Conservation (phyloP, 352 stramenopile genomes). For the Phytopythium aichiense region DNA sequence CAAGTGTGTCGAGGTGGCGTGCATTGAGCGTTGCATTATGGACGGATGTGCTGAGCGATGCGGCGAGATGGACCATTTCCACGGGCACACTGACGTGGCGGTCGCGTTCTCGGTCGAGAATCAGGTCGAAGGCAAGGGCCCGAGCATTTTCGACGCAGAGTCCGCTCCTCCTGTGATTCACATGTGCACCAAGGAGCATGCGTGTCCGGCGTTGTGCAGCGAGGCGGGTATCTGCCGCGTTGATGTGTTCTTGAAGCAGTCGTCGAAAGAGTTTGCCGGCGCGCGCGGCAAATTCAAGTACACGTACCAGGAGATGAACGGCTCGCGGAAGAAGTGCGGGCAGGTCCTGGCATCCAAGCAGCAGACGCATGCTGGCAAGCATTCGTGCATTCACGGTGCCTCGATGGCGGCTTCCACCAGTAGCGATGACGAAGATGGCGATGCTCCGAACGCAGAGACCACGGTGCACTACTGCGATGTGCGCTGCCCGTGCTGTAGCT, state of each 20-base stretch:
- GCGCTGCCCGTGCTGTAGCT: slow-evolving; percentile 68
- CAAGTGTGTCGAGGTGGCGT: slow-evolving; percentile 59
- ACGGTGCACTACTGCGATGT: slow-evolving; percentile 65
- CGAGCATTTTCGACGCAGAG: slow-evolving; percentile 32
- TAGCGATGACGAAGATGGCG: slow-evolving; percentile 6
- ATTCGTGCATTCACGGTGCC: slow-evolving; percentile 33
- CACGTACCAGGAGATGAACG: slow-evolving; percentile 81
- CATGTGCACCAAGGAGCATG: slow-evolving; percentile 53
- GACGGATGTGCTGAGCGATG: slow-evolving; percentile 54
- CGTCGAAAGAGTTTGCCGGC: slow-evolving; percentile 60
- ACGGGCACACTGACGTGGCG: slow-evolving; percentile 41
- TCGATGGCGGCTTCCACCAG: too few species aligned
- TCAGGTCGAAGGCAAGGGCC: slow-evolving; percentile 18
- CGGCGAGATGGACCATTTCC: slow-evolving; percentile 54
- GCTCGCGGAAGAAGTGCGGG: slow-evolving; percentile 55
- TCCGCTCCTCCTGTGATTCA: slow-evolving; percentile 43
- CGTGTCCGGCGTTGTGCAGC: slow-evolving; percentile 47
- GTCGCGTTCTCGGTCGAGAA: slow-evolving; percentile 52
- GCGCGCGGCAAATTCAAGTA: slow-evolving; percentile 60
- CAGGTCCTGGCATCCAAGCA: slow-evolving; percentile 32
- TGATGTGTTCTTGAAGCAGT: slow-evolving; percentile 67
- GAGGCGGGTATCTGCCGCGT: slow-evolving; percentile 65
- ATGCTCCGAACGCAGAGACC: background rate
- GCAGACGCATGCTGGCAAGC: slow-evolving; percentile 34
- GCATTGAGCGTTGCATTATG: slow-evolving; percentile 56